A percentile compares a stretch with the other conserved stretches of the same genome.
Evolutionary conservation across 176 grass and related monocot genomes (phyloP).

Genomic region (Tuctoria greenei): DNA sequence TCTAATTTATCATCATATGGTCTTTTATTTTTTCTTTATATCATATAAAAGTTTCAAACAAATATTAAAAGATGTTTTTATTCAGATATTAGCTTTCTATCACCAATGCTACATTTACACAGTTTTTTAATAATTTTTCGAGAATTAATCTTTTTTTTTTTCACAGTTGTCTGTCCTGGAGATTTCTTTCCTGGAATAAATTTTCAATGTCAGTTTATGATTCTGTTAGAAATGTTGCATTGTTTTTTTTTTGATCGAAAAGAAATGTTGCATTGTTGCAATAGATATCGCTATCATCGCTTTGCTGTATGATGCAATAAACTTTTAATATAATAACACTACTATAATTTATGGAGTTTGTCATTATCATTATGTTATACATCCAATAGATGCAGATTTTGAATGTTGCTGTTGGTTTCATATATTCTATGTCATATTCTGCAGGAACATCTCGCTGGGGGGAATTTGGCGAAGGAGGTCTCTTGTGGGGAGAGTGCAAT

Average conservation of each 20-base stretch:
- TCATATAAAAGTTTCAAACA: neutral
- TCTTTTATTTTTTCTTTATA: conserved; percentile 29
- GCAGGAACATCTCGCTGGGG: conserved; percentile 87
- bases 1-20: conserved; percentile 23
- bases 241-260: too few species aligned
- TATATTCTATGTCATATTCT: conserved; percentile 35
- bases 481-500: conserved; percentile 93
- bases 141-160: conserved; percentile 1
- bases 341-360: neutral
- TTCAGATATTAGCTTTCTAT: neutral
- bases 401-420: conserved; percentile 18
- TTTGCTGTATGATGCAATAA: conserved; percentile 16
- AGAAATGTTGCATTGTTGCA: too few species aligned
- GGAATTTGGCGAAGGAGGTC: conserved; percentile 86
- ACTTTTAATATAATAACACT: conserved; percentile 1
- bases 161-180: neutral
- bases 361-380: neutral
- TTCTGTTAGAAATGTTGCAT: conserved; percentile 16
- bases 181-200: conserved; percentile 2
- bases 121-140: neutral
- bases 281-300: neutral
- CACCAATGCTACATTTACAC: neutral
- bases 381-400: conserved; percentile 9
- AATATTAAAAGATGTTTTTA: neutral
- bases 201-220: neutral